Base-by-base conservation (phyloP, 805 yeast genomes). In the Zygotorulaspora sp. region DNA sequence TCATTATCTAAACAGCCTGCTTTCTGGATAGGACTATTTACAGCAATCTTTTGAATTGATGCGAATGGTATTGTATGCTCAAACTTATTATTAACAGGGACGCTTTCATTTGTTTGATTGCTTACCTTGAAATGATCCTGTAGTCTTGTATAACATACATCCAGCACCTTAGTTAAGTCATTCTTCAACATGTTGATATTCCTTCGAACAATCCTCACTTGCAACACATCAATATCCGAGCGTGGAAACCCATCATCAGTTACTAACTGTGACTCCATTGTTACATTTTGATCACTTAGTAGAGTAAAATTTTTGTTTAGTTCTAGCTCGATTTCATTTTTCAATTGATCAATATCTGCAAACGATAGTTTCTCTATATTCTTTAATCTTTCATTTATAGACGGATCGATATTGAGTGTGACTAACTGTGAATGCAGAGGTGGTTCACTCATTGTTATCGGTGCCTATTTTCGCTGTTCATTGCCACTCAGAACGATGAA, bases 161-260 rank as follows among this genome's bases (percentile, higher is more conserved):
- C 55, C 48, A 78, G 55, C 6, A 85, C 62, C 11, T 52, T 57
- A 32, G 66, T 67, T 45, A 79, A 67, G 60, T 90, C 97, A 52
- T 87, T 89, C 41, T 80, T 68, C 26, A 83, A 65, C 36, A 83
- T 67, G 23, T 83, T 77, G 21, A 89, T 76, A 51, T 72, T 74
- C 7, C 78, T 72, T 41, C 96, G 65, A 1, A 79, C 55, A 7
- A 73, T 57, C 36, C 95, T 65, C 9, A 87, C 68, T 35, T 72
- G 73, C 2, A 87, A 76, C 4, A 90, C 83, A 52, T 90, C 95
- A 18, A 90, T 71, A 53, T 90, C 97, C 12, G 68, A 59, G 29
- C 97, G 65, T 1, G 98, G 98, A 51, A 75, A 90, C 14, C 97
- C 96, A 53, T 90, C 95, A 0, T 52, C 41, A 0, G 82, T 75